Conservation (phyloP, 2,329 filamentous ascomycete genomes). For the Atkinsonella hypoxylon region DNA sequence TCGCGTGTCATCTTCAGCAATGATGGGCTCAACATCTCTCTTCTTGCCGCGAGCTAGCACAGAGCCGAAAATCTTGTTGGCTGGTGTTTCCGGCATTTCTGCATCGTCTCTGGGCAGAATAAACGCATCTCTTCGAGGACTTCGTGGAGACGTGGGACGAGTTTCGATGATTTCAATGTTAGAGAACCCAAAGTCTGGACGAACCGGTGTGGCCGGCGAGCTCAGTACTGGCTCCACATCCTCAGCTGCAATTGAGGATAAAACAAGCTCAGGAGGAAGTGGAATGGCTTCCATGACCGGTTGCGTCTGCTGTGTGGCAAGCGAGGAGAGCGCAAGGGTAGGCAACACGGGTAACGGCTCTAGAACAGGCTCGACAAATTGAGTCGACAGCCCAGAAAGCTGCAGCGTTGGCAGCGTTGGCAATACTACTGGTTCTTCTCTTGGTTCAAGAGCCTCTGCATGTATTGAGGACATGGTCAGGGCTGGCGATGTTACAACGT, state of each 20-base stretch:
- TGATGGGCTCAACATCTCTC: slow-evolving; percentile 31
- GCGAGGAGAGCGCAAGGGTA: slow-evolving; percentile 17
- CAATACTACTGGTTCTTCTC: slow-evolving; percentile 16
- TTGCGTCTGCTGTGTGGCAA: slow-evolving; percentile 21
- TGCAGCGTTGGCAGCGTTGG: slow-evolving; percentile 15
- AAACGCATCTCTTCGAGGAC: slow-evolving; percentile 42
- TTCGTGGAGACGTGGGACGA: slow-evolving; percentile 34
- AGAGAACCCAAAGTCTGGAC: slow-evolving; percentile 29
- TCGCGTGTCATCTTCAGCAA: slow-evolving; percentile 54
- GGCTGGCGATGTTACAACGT: slow-evolving; percentile 6
- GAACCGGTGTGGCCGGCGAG: slow-evolving; percentile 15
- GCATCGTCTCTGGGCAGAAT: slow-evolving; percentile 39
- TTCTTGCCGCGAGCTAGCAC: slow-evolving; percentile 33
- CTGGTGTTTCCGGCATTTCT: slow-evolving; percentile 26
- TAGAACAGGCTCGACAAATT: slow-evolving; percentile 25
- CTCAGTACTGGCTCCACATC: slow-evolving; percentile 23
- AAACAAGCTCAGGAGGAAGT: slow-evolving; percentile 17
- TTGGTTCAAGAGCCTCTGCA: slow-evolving; percentile 22
- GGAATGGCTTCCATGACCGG: slow-evolving; percentile 12
- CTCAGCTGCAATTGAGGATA: slow-evolving; percentile 26
- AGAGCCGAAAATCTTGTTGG: slow-evolving; percentile 29
- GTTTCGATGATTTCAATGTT: slow-evolving; percentile 33
- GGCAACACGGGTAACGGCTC: slow-evolving; percentile 15
- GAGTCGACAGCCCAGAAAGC: slow-evolving; percentile 22
- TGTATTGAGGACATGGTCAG: slow-evolving; percentile 20